Evolutionary conservation across 2,329 filamentous ascomycete genomes (phyloP), one percentile per base, ranked within the genome.

Genomic region (Aspergillus aculeatinus): DNA sequence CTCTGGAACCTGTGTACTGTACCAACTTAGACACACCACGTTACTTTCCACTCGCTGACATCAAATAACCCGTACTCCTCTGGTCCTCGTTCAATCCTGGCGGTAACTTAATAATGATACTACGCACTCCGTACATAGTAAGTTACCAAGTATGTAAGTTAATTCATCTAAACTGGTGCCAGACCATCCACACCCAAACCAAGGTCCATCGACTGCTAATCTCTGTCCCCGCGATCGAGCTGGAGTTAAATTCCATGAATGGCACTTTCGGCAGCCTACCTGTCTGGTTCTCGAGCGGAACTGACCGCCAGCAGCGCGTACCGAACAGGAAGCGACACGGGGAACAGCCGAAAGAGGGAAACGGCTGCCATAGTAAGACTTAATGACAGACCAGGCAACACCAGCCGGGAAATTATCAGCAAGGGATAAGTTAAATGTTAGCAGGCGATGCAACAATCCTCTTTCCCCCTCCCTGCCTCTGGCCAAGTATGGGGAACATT

Each of bases 361-460:
- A 23, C 23, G 4, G 25, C 21, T 42, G 44, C 39, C 44, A 55
- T 21, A 21, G 2, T 48, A 21, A 21, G 23, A 54, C 16, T 19
- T 27, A 21, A 35, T 39, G 39, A 19, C 39, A 16, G 35, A 29
- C 21, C 25, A 55, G 52, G 39, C 52, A 55, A 33, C 52, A 55
- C 52, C 47, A 16, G 47, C 42, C 52, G 52, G 52, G 14, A 55
- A 55, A 55, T 48, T 48, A 48, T 55, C 52, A 55, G 52, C 52
- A 55, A 55, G 52, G 52, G 52, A 55, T 55, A 35, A 16, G 12
- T 12, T 16, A 31, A 23, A 23, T 39, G 33, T 12, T 35, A 47
- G 39, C 39, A 31, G 16, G 52, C 52, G 52, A 55, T 55, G 52
- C 52, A 48, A 55, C 52, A 33, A 47, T 39, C 7, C 39, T 16